These are phyloP conservation scores for Venturia aucupariae DNA, from an alignment of 2,329 filamentous ascomycete genomes.

Conservation along the genomic window DNA sequence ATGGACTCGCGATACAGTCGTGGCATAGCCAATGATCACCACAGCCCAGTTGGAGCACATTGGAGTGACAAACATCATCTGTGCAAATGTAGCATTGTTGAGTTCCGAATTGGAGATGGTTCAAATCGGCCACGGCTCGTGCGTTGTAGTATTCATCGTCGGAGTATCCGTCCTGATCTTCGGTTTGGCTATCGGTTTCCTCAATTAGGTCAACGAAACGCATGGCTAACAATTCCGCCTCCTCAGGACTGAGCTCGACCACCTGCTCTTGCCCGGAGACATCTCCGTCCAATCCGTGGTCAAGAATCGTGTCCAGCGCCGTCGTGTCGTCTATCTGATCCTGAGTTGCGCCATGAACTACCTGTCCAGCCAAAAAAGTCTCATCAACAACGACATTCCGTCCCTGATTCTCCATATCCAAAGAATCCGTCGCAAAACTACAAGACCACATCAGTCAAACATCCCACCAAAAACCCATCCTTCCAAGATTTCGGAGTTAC, in stretches of 20 bases:
- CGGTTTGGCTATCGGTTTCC: background rate
- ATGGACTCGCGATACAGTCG: background rate
- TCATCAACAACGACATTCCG: background rate
- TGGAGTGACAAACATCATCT: background rate
- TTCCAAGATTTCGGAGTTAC: too few species aligned
- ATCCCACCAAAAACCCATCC: too few species aligned
- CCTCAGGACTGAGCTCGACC: background rate
- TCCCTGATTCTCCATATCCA: background rate
- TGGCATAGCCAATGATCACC: background rate
- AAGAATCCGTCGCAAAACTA: too few species aligned
- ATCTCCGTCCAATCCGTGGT: background rate
- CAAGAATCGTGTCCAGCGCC: background rate
- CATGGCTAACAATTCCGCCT: background rate
- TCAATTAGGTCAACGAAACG: background rate
- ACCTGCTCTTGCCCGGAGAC: background rate
- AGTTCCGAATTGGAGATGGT: constrained; percentile 23
- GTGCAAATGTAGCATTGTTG: constrained; percentile 18
- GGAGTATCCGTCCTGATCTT: background rate
- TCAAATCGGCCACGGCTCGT: constrained; percentile 16
- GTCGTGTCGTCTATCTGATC: background rate
- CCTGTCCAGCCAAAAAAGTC: background rate
- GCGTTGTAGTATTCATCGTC: constrained; percentile 25
- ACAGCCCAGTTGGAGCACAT: background rate
- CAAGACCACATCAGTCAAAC: too few species aligned
- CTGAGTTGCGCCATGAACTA: background rate